Base-by-base conservation (phyloP, 2,329 filamentous ascomycete species). In the Nothophaeocryptopus gaeumannii region DNA sequence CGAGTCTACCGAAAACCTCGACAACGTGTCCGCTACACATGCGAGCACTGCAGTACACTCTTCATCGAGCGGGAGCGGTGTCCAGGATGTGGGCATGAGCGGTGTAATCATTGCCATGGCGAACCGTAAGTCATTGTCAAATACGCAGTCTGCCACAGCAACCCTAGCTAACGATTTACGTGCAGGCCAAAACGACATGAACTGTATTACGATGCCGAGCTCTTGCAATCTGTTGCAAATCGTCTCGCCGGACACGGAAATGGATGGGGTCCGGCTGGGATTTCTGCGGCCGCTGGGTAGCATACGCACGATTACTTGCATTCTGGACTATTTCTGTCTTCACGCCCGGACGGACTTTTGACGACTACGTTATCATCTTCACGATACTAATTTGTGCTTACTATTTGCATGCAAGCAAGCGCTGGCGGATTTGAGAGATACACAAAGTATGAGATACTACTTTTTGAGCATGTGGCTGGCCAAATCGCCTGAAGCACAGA, bases 11-110 rank as follows among this genome's bases (percentile, higher is more conserved):
- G 70, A 39, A 75, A 73, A 61, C 72, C 73, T 31, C 66, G 73
- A 38, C 69, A 68, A 39, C 65, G 73, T 20, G 67, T 76, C 5
- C 68, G 73, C 4, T 76, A 72, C 66, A 70, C 67, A 36, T 89
- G 86, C 67, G 78, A 83, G 58, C 71, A 77, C 45, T 90, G 86
- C 72, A 75, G 76, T 13, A 73, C 80, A 35, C 86, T 82, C 65
- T 74, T 78, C 2, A 70, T 76, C 3, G 72, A 81, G 1, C 79
- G 85, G 60, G 69, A 76, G 52, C 82, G 83, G 57, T 84, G 84
- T 61, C 69, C 74, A 11, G 39, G 36, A 33, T 53, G 50, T 32
- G 50, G 50, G 12, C 50, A 53, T 31, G 40, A 53, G 32, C 50
- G 50, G 12, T 53, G 50, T 15, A 34, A 43, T 2, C 71, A 76